A percentile compares a stretch with the other conserved stretches of the same genome.
Evolutionary conservation across 1,139 yeast species (phyloP).

Genomic region (Kurtzmaniella natalensis): DNA sequence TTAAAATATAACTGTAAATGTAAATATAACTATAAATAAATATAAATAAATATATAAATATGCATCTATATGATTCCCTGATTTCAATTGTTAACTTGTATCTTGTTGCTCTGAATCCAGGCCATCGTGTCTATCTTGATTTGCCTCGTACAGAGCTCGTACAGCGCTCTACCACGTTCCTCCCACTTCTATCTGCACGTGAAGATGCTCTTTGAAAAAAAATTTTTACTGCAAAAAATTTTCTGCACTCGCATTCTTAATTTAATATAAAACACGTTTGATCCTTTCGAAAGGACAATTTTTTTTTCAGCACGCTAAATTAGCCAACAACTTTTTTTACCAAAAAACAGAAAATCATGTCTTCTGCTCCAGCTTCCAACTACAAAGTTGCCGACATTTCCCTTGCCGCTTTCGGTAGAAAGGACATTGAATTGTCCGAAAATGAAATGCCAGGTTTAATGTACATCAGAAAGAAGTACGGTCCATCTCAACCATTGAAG

Average conservation of each 20-base stretch:
- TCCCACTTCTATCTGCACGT: too few species aligned
- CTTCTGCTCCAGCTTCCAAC: conserved; percentile 40
- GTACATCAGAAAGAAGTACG: conserved; percentile 95
- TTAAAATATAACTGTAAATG: too few species aligned
- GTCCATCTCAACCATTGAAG: conserved; percentile 88
- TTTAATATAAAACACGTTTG: conserved; percentile 3
- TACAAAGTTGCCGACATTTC: conserved; percentile 98
- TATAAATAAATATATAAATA: too few species aligned
- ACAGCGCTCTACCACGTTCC: too few species aligned
- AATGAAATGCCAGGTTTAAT: conserved; percentile 99
- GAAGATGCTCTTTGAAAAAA: too few species aligned
- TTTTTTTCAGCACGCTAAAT: conserved; percentile 2
- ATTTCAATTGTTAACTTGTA: too few species aligned
- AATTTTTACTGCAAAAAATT: too few species aligned
- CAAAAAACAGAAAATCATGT: conserved; percentile 13
- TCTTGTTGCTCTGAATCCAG: too few species aligned
- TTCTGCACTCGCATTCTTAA: neutral
- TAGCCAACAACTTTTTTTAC: neutral
- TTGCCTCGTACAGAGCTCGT: too few species aligned
- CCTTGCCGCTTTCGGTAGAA: conserved; percentile 99
- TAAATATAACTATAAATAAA: too few species aligned
- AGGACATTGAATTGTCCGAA: conserved; percentile 98
- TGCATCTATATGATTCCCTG: too few species aligned
- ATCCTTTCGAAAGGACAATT: neutral
- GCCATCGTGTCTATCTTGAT: too few species aligned